phyloP scores from a whole-genome alignment of 2,329 filamentous ascomycete species.

The Cadophora luteo-olivacea region DNA sequence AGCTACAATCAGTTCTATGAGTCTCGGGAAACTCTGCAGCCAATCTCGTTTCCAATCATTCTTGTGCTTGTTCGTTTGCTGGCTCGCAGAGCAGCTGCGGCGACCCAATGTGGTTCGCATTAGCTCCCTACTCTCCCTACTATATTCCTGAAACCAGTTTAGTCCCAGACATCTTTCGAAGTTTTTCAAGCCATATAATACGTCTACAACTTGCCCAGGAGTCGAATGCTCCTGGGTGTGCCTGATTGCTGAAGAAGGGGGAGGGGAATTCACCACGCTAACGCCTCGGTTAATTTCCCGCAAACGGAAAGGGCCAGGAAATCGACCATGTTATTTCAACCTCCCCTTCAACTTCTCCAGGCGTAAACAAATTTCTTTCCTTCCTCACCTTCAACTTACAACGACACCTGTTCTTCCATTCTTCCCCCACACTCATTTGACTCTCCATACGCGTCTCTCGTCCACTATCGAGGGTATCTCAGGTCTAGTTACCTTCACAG shows the following conservation, averaged over 20 bases:
- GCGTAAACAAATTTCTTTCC: conserved; percentile 16
- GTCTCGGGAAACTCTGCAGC: too few species aligned
- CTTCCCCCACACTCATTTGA: conserved; percentile 24
- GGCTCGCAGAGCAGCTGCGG: too few species aligned
- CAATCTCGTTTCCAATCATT: too few species aligned
- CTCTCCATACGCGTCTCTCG: neutral
- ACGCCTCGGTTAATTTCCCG: neutral
- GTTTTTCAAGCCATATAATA: too few species aligned
- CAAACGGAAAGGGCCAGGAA: conserved; percentile 9
- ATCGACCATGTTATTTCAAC: neutral
- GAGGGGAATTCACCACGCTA: neutral
- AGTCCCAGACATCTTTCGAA: too few species aligned
- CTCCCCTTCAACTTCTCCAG: conserved; percentile 3
- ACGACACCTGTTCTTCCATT: conserved; percentile 18
- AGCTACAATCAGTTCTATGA: too few species aligned
- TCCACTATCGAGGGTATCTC: neutral
- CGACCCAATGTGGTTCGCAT: too few species aligned
- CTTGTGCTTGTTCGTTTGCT: too few species aligned
- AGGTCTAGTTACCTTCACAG: neutral
- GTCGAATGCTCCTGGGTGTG: too few species aligned
- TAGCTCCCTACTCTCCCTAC: too few species aligned
- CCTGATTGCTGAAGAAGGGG: neutral
- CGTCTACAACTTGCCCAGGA: too few species aligned
- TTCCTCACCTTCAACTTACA: conserved; percentile 16
- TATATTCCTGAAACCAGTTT: too few species aligned